Evolutionary conservation across 1,284 basidiomycete species (phyloP).

Genomic region (Ceraceosorus guamensis): DNA sequence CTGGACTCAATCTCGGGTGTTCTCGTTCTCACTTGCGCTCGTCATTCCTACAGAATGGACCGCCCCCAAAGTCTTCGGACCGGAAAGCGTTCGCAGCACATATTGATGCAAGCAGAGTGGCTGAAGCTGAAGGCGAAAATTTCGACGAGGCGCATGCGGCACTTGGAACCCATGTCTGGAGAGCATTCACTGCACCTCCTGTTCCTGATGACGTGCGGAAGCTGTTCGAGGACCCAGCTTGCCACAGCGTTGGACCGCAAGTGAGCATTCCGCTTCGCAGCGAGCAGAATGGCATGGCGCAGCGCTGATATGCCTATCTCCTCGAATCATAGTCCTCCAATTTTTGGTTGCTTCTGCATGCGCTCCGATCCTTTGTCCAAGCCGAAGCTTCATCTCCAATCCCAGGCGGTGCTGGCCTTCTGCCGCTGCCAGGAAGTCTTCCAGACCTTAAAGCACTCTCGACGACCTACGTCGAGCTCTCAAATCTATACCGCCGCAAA

Average conservation of each 20-base stretch:
- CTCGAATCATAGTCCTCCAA: constrained; percentile 53
- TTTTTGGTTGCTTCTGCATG: constrained; percentile 79
- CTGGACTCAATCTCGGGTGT: constrained; percentile 23
- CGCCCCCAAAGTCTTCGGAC: constrained; percentile 60
- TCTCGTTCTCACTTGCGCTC: no score
- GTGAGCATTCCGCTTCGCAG: constrained; percentile 45
- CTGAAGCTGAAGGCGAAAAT: constrained; percentile 84
- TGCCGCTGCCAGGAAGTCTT: constrained; percentile 63
- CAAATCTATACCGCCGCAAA: constrained; percentile 66
- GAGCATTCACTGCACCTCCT: constrained; percentile 4
- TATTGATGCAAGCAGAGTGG: constrained; percentile 56
- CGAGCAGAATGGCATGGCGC: not conserved
- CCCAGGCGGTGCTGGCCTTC: constrained; percentile 17
- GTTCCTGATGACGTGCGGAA: constrained; percentile 27
- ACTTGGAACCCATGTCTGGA: constrained; percentile 40
- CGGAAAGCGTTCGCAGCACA: constrained; percentile 69
- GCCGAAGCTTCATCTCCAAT: constrained; percentile 44
- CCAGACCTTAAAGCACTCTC: constrained; percentile 97
- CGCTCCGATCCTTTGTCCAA: constrained; percentile 59
- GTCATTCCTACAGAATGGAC: constrained; percentile 63
- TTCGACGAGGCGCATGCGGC: constrained; percentile 58
- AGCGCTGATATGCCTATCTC: not conserved
- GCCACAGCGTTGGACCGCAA: constrained; percentile 47
- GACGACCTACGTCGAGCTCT: constrained; percentile 68
- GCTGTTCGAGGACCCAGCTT: constrained; percentile 59